These are phyloP conservation scores for Colletotrichum orbiculare DNA, from an alignment of 2,329 filamentous ascomycete species.

Conservation along the genomic window DNA sequence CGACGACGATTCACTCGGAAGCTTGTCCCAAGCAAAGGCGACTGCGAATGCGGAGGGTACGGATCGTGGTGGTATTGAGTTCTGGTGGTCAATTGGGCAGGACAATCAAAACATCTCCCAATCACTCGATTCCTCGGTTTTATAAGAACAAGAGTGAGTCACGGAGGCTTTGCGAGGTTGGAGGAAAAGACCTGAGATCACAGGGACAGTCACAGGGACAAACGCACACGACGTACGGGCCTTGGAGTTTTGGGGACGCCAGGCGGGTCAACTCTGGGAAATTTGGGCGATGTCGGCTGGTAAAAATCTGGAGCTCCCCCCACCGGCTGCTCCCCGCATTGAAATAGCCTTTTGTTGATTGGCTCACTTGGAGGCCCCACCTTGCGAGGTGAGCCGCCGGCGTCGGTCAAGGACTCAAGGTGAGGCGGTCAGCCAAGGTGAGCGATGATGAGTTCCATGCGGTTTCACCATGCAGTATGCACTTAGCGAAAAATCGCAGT, in stretches of 20 bases:
- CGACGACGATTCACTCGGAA: slow-evolving; percentile 28
- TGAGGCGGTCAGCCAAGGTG: slow-evolving; percentile 2
- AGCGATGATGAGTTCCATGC: slow-evolving; percentile 7
- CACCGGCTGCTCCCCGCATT: slow-evolving; percentile 40
- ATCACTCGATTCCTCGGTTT: slow-evolving; percentile 10
- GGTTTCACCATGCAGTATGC: background rate
- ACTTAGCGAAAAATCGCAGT: too few relatives aligned
- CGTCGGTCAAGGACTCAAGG: slow-evolving; percentile 14
- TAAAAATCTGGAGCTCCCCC: slow-evolving; percentile 42
- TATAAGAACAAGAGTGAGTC: slow-evolving; percentile 36
- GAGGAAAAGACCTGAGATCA: slow-evolving; percentile 40
- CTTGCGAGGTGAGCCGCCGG: slow-evolving; percentile 19
- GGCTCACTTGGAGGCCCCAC: slow-evolving; percentile 27
- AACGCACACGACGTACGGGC: slow-evolving; percentile 28
- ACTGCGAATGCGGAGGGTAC: slow-evolving; percentile 8
- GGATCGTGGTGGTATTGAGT: background rate
- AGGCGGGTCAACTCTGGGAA: slow-evolving; percentile 12
- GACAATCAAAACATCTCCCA: slow-evolving; percentile 9
- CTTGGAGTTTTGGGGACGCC: slow-evolving; percentile 1
- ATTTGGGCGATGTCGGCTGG: slow-evolving; percentile 47
- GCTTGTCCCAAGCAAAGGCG: slow-evolving; percentile 3
- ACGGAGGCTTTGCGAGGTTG: slow-evolving; percentile 22
- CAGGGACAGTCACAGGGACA: slow-evolving; percentile 45
- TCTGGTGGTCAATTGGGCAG: slow-evolving; percentile 8
- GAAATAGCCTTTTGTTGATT: slow-evolving; percentile 44